Percentiles rank a stretch among this genome's conserved stretches.
Conservation (phyloP, 495 filamentous ascomycete genomes). For the Lentithecium fluviatile region DNA sequence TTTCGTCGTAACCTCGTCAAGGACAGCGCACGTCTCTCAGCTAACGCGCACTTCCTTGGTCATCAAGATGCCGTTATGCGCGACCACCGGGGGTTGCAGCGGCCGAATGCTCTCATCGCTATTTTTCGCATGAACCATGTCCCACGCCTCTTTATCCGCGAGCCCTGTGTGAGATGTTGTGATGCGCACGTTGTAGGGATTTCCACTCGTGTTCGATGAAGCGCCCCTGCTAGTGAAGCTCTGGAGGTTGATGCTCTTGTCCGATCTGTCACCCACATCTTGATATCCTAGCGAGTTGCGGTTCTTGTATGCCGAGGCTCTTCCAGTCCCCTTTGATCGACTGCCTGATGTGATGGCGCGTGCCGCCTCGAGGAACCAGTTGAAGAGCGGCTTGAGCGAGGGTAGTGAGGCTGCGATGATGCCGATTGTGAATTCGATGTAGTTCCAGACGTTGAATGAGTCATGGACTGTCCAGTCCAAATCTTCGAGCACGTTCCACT, state of each 20-base stretch:
- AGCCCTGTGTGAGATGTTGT: constrained; percentile 5
- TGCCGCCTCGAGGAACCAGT: constrained; percentile 30
- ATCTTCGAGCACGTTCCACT: constrained; percentile 33
- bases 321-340: constrained; percentile 15
- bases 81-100: constrained; percentile 13
- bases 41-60: constrained; percentile 30
- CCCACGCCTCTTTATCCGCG: constrained; percentile 24
- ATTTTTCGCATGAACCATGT: constrained; percentile 21
- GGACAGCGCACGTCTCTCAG: not conserved
- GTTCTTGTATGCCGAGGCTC: constrained; percentile 7
- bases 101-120: constrained; percentile 28
- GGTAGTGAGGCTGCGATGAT: constrained; percentile 39
- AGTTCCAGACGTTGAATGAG: constrained; percentile 40
- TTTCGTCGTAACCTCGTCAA: not conserved
- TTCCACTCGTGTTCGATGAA: not conserved
- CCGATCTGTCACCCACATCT: constrained; percentile 16
- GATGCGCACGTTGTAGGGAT: constrained; percentile 26
- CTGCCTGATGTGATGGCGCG: constrained; percentile 32
- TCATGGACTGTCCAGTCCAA: constrained; percentile 34
- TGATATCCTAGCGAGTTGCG: constrained; percentile 29
- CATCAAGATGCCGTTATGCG: constrained; percentile 26
- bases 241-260: constrained; percentile 23
- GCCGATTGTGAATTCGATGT: constrained; percentile 37
- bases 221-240: constrained; percentile 15
- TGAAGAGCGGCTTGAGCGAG: constrained; percentile 39